phyloP scores from a whole-genome alignment of 768 basidiomycete genomes.

The Agrocybe pediades region DNA sequence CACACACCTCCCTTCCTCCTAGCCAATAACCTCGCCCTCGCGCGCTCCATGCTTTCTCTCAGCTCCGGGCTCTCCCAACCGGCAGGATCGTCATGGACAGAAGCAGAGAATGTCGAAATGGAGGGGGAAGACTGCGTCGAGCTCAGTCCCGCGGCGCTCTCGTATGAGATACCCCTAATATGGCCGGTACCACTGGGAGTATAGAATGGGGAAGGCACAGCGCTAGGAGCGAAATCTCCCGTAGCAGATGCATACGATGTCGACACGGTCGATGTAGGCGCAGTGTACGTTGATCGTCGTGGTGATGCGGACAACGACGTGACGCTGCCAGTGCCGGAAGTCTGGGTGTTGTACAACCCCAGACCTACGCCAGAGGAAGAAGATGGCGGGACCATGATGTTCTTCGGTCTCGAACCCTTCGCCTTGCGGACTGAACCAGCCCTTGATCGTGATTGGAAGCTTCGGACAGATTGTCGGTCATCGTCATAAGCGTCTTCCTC shows the following conservation, averaged over 20 bases:
- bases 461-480: slow-evolving; percentile 15
- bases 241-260: slow-evolving; percentile 14
- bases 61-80: slow-evolving; percentile 68
- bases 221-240: slow-evolving; percentile 15
- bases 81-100: slow-evolving; percentile 45
- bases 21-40: slow-evolving; percentile 46
- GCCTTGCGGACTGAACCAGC: slow-evolving; percentile 22
- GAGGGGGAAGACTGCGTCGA: slow-evolving; percentile 9
- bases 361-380: slow-evolving; percentile 30
- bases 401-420: not conserved
- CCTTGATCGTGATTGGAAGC: slow-evolving; percentile 24
- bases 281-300: slow-evolving; percentile 3
- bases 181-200: slow-evolving; percentile 12
- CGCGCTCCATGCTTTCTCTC: slow-evolving; percentile 70
- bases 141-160: slow-evolving; percentile 14
- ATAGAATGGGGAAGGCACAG: slow-evolving; percentile 6
- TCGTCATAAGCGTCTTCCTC: slow-evolving; percentile 53
- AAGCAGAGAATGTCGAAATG: slow-evolving; percentile 1
- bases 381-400: slow-evolving; percentile 25
- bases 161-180: slow-evolving; percentile 22
- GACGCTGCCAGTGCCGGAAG: slow-evolving; percentile 1
- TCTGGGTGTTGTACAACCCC: slow-evolving; percentile 7
- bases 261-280: slow-evolving; percentile 17
- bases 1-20: not conserved
- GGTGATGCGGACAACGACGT: slow-evolving; percentile 23